These are phyloP conservation scores for Mycothermus thermophilus DNA, from an alignment of 495 filamentous ascomycete genomes.

Conservation along the genomic window DNA sequence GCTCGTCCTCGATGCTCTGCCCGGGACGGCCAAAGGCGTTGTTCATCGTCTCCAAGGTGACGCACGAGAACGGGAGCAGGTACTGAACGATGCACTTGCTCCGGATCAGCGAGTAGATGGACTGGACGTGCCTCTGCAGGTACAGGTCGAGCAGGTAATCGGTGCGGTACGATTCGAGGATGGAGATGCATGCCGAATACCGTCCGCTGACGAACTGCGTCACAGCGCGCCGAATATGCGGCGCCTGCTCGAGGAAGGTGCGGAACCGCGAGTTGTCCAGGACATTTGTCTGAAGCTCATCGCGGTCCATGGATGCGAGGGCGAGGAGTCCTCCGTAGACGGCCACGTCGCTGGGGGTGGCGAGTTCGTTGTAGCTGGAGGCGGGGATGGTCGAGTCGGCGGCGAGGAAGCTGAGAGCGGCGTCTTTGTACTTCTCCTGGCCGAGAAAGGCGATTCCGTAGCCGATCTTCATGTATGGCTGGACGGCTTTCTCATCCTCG, in stretches of 20 bases:
- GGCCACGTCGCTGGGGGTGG: slow-evolving; percentile 77
- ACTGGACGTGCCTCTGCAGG: slow-evolving; percentile 59
- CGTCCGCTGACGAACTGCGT: slow-evolving; percentile 75
- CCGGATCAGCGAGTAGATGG: slow-evolving; percentile 58
- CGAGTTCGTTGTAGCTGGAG: slow-evolving; percentile 53
- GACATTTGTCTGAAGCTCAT: slow-evolving; percentile 56
- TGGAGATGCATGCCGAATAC: slow-evolving; percentile 69
- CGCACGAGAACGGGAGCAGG: slow-evolving; percentile 63
- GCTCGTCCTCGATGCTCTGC: slow-evolving; percentile 57
- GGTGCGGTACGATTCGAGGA: slow-evolving; percentile 62
- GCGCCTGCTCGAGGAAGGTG: slow-evolving; percentile 79
- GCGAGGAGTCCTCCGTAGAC: slow-evolving; percentile 85
- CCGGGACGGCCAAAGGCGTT: slow-evolving; percentile 44
- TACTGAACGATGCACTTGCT: slow-evolving; percentile 90
- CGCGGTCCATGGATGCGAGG: slow-evolving; percentile 75
- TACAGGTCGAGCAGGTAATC: slow-evolving; percentile 89
- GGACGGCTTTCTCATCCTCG: slow-evolving; percentile 45
- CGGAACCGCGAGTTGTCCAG: slow-evolving; percentile 72
- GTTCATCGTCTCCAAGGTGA: slow-evolving; percentile 56
- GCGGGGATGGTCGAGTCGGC: slow-evolving; percentile 38
- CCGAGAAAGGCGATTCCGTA: slow-evolving; percentile 60
- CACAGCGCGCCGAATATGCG: slow-evolving; percentile 85
- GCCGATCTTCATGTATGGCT: slow-evolving; percentile 53
- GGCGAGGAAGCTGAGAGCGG: slow-evolving; percentile 57
- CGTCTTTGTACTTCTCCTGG: slow-evolving; percentile 49